These are phyloP conservation scores for Phylloporus scabripes DNA, from an alignment of 768 basidiomycete species.

Conservation along the genomic window DNA sequence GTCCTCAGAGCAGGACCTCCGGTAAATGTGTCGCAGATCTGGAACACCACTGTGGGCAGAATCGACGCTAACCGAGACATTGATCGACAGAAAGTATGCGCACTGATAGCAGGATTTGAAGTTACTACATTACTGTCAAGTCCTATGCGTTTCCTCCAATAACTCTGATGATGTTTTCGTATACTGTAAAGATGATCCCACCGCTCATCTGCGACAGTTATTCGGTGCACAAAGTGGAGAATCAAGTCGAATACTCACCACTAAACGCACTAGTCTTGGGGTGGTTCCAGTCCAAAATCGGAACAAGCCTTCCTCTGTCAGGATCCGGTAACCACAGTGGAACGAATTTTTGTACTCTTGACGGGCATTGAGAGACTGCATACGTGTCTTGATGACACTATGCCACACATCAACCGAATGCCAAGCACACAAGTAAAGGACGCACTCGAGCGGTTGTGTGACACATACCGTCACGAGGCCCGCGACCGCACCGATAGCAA, in stretches of 20 bases:
- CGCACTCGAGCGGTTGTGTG: constrained; percentile 80
- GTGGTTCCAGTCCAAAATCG: constrained; percentile 97
- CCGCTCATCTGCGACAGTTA: constrained; percentile 65
- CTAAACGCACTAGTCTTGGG: constrained; percentile 76
- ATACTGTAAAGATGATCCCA: constrained; percentile 89
- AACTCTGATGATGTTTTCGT: constrained; percentile 72
- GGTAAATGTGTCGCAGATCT: constrained; percentile 7
- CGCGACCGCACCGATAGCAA: constrained; percentile 89
- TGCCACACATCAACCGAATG: background rate
- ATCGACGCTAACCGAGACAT: constrained; percentile 9
- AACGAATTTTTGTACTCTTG: constrained; percentile 88
- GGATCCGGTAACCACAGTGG: constrained; percentile 92
- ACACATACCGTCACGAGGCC: constrained; percentile 93
- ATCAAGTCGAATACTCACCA: constrained; percentile 46
- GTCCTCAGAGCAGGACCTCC: constrained; percentile 1
- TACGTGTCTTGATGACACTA: constrained; percentile 95
- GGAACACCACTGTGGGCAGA: constrained; percentile 6
- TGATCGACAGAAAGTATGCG: constrained; percentile 6
- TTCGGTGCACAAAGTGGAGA: background rate
- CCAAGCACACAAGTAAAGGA: constrained; percentile 4
- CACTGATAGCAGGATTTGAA: background rate
- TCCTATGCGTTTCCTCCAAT: constrained; percentile 29
- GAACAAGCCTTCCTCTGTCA: constrained; percentile 87
- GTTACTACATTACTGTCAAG: background rate
- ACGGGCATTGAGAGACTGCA: constrained; percentile 87